These are phyloP conservation scores for Naganishia randhawae DNA, from an alignment of 768 basidiomycete genomes.

Conservation along the genomic window DNA sequence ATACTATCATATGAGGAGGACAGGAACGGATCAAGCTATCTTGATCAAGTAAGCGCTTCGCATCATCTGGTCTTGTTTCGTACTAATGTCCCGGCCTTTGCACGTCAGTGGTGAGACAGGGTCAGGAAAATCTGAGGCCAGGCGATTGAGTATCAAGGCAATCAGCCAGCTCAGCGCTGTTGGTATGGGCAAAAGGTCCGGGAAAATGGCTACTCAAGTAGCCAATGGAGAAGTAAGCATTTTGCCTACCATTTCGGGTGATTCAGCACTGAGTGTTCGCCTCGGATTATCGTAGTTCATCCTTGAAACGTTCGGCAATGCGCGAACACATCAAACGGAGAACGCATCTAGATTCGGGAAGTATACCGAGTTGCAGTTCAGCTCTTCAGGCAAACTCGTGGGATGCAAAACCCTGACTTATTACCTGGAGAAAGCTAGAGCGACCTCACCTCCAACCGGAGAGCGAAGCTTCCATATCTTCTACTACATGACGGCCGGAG, in stretches of 20 bases:
- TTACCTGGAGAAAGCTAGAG: slow-evolving; percentile 85
- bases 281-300: slow-evolving; percentile 59
- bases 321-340: slow-evolving; percentile 72
- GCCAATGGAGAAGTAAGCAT: slow-evolving; percentile 69
- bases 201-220: slow-evolving; percentile 78
- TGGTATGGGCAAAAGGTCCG: slow-evolving; percentile 86
- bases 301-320: slow-evolving; percentile 88
- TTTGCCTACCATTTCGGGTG: not conserved
- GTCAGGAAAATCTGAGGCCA: slow-evolving; percentile 88
- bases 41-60: slow-evolving; percentile 66
- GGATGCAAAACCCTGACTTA: slow-evolving; percentile 96
- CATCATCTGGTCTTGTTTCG: slow-evolving; percentile 1
- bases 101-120: slow-evolving; percentile 75
- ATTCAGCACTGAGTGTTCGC: not conserved
- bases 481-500: slow-evolving; percentile 91
- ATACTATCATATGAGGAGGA: slow-evolving; percentile 93
- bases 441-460: slow-evolving; percentile 68
- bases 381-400: slow-evolving; percentile 77
- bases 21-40: slow-evolving; percentile 85
- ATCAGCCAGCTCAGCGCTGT: slow-evolving; percentile 85
- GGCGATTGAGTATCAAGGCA: slow-evolving; percentile 83
- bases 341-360: slow-evolving; percentile 97
- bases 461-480: slow-evolving; percentile 98
- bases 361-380: slow-evolving; percentile 97
- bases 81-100: slow-evolving; percentile 1